Evolutionary conservation across 2,329 filamentous ascomycete species (phyloP), one percentile per base, ranked within the genome.

Genomic region (Neofusicoccum kwambonambiense): DNA sequence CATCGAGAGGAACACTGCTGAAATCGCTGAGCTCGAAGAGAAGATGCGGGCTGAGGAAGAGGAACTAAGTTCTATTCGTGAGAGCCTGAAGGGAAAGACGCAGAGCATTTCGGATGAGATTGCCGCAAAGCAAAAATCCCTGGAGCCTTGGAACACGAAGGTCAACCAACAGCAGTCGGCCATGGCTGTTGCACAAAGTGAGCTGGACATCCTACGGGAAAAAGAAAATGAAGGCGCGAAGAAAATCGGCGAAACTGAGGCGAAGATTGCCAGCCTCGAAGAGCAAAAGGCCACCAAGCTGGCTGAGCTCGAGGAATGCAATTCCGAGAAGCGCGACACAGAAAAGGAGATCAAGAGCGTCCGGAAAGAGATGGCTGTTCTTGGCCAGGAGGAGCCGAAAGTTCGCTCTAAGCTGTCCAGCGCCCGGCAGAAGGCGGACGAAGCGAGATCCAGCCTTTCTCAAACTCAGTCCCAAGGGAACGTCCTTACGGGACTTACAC

Each of bases 91-190:
- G 74, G 94, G 94, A 72, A 99, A 99, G 80, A 99, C 95, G 0
- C 93, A 98, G 75, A 90, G 88, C 6, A 90, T 97, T 67, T 98
- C 94, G 0, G 93, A 99, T 70, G 86, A 97, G 73, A 98, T 99
- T 70, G 89, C 93, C 0, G 85, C 84, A 4, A 97, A 97, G 79
- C 95, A 99, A 74, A 97, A 96, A 78, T 90, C 92, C 0, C 83
- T 99, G 11, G 94, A 98, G 78, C 95, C 95, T 0, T 99, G 95
- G 95, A 93, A 90, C 70, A 93, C 93, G 69, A 98, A 95, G 79
- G 94, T 99, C 80, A 97, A 95, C 76, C 90, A 97, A 74, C 98
- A 97, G 77, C 90, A 95, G 73, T 97, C 93, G 0, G 88, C 91
- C 3, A 96, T 97, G 69, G 94, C 94, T 3, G 93, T 99, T 11